Base-by-base conservation (phyloP, 331 rosid genomes). In the Malus hybrid region DNA sequence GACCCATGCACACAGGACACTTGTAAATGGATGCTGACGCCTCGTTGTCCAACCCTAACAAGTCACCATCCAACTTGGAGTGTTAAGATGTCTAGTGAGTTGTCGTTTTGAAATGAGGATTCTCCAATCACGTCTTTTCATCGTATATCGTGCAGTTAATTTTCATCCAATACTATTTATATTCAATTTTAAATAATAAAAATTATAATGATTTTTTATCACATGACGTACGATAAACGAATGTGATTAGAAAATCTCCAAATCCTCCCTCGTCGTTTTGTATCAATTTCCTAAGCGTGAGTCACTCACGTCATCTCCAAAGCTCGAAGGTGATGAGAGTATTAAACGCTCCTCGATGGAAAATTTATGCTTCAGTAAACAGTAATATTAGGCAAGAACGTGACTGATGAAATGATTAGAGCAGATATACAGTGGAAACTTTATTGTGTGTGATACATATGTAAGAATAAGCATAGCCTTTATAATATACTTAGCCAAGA, bases 1-100 rank as follows among this genome's bases (percentile, higher is more conserved):
- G 72, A 19, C 65, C 66, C 24, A 24, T 24, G 24, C 73, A 66
- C 63, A 4, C 4, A 2, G 28, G 33, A 69, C 77, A 69, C 67
- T 16, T 67, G 76, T 68, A 32, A 19, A 11, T 19, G 36, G 70
- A 74, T 27, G 84, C 80, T 66, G 81, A 72, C 63, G 10, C 63
- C 71, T 55, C 64, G 14, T 24, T 77, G 32, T 24, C 62, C 28
- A 13, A 52, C 59, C n/a, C 10, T 31, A 29, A 54, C 61, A 74
- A 34, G 39, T 68, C 29, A 65, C 62, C 60, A 56, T 15, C 33
- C 71, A 71, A 80, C 67, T 76, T 56, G 76, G 70, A 18, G 20
- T 6, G 54, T 16, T 19, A 7, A 2, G 4, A 11, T 61, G n/a
- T 42, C 13, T 10, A 16, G 77, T 75, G 52, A 76, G 73, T 13